Evolutionary conservation across 1,284 basidiomycete genomes (phyloP).

Genomic region (Taiwanofungus camphoratus): DNA sequence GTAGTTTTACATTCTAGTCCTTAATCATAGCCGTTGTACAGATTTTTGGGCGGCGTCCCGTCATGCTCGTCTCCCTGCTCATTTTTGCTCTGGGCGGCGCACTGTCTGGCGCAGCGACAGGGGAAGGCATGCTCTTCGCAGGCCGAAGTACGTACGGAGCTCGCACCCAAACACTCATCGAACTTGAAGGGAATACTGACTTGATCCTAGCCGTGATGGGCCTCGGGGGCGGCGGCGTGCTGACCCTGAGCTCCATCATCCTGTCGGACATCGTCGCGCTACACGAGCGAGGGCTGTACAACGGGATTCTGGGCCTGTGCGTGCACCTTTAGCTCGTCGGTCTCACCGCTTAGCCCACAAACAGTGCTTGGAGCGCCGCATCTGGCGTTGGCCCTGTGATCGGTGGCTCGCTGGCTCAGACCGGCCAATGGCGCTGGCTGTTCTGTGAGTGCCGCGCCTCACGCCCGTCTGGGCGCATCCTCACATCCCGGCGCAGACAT

Average conservation of each 20-base stretch:
- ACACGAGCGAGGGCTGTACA: slow-evolving; percentile 12
- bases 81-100: slow-evolving; percentile 12
- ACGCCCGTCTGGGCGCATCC: too few relatives aligned
- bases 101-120: slow-evolving; percentile 35
- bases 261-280: slow-evolving; percentile 16
- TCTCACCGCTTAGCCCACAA: neutral
- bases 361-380: slow-evolving; percentile 11
- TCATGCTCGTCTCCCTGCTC: slow-evolving; percentile 7
- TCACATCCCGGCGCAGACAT: too few relatives aligned
- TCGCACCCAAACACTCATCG: too few relatives aligned
- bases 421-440: slow-evolving; percentile 19
- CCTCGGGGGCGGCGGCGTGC: slow-evolving; percentile 42
- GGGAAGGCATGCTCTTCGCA: slow-evolving; percentile 37
- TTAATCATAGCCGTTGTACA: neutral
- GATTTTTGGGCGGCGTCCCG: slow-evolving; percentile 12
- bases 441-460: slow-evolving; percentile 15
- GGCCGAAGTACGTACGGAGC: slow-evolving; percentile 39
- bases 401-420: slow-evolving; percentile 14
- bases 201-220: slow-evolving; percentile 30
- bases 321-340: neutral
- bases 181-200: too few relatives aligned
- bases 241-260: slow-evolving; percentile 23
- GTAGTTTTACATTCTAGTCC: neutral
- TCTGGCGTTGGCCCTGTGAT: slow-evolving; percentile 11
- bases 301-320: slow-evolving; percentile 5